Conservation (phyloP, 768 basidiomycete genomes). For the Boletellus ananiceps region DNA sequence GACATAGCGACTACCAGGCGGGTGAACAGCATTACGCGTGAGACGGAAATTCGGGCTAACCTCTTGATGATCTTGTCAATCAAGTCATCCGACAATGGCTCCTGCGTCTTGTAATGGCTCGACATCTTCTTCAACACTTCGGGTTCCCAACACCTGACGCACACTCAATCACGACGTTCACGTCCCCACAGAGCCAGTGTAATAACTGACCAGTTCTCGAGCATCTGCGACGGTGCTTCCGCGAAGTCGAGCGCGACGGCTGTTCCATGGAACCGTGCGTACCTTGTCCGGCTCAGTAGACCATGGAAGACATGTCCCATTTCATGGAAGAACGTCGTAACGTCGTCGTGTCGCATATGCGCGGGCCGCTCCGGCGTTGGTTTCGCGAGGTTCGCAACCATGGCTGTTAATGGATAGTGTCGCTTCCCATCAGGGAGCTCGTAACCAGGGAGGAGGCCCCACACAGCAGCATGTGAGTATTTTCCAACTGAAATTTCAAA, state of each 20-base stretch:
- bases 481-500: conserved; percentile 48
- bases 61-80: conserved; percentile 81
- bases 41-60: conserved; percentile 27
- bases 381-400: conserved; percentile 92
- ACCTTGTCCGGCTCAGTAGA: conserved; percentile 65
- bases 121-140: conserved; percentile 74
- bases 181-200: not conserved
- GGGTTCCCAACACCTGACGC: conserved; percentile 71
- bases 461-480: conserved; percentile 86
- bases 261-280: conserved; percentile 78
- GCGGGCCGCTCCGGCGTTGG: conserved; percentile 76
- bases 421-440: conserved; percentile 51
- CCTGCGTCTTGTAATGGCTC: conserved; percentile 69
- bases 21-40: not conserved
- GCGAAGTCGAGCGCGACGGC: conserved; percentile 79
- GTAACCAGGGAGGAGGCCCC: conserved; percentile 69
- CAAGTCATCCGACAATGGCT: conserved; percentile 60
- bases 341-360: conserved; percentile 82
- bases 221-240: conserved; percentile 89
- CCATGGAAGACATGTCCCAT: conserved; percentile 77
- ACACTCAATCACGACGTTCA: not conserved
- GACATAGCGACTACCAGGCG: conserved; percentile 54
- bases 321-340: conserved; percentile 90
- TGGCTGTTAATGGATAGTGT: conserved; percentile 70
- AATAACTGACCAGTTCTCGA: conserved; percentile 72